Conservation (phyloP, 116 monocot genomes). For the Trichopus zeylanicus region DNA sequence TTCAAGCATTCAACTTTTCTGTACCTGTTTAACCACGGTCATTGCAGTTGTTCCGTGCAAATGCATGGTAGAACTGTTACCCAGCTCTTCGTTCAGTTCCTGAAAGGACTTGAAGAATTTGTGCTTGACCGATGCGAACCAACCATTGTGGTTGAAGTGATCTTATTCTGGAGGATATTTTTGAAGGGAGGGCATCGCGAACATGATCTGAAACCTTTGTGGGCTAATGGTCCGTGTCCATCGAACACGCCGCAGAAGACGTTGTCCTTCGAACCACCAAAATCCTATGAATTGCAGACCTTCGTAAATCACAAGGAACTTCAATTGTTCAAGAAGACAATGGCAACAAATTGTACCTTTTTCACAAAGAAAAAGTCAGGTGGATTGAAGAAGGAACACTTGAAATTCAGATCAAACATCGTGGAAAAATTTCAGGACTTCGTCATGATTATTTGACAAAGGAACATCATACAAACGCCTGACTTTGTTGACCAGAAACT, state of each 20-base stretch:
- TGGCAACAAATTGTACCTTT: too few relatives aligned
- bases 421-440: too few relatives aligned
- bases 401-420: too few relatives aligned
- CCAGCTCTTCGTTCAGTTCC: constrained; percentile 54
- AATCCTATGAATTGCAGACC: constrained; percentile 52
- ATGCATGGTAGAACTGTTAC: constrained; percentile 29
- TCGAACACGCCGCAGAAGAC: constrained; percentile 86
- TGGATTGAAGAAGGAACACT: too few relatives aligned
- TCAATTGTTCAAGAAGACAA: too few relatives aligned
- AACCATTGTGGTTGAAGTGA: not conserved
- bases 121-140: constrained; percentile 31
- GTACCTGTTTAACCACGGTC: constrained; percentile 55
- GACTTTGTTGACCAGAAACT: too few relatives aligned
- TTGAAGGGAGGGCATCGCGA: constrained; percentile 45
- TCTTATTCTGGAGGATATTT: constrained; percentile 14
- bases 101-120: constrained; percentile 40
- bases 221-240: constrained; percentile 79
- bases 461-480: too few relatives aligned
- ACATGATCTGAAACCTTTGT: constrained; percentile 53
- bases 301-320: too few relatives aligned
- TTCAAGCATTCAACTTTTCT: too few relatives aligned
- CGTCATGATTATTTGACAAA: too few relatives aligned
- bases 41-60: constrained; percentile 77
- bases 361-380: too few relatives aligned
- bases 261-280: constrained; percentile 32